These are phyloP conservation scores for Fusarium phyllophilum DNA, from an alignment of 2,329 filamentous ascomycete species.

Conservation along the genomic window DNA sequence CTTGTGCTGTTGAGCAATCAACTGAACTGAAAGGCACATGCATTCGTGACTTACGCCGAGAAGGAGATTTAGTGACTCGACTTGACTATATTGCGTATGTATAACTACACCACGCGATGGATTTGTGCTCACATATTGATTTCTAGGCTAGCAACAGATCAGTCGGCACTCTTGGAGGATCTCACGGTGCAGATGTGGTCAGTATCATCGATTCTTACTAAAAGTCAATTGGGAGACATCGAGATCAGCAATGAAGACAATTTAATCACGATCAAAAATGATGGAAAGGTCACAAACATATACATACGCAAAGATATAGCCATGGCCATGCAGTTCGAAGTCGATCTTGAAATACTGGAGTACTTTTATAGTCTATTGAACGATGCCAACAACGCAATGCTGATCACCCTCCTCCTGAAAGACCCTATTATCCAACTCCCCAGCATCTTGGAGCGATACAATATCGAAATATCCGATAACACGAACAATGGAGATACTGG, in stretches of 20 bases:
- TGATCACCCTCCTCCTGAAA: neutral
- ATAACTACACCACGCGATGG: rapidly evolving
- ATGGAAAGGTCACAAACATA: neutral
- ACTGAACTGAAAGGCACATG: neutral
- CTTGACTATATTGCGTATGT: neutral
- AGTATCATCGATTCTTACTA: neutral
- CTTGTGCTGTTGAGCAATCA: neutral
- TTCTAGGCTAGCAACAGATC: neutral
- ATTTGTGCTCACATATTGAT: neutral
- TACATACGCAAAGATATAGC: neutral
- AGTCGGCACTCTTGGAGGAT: neutral
- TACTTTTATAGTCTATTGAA: neutral
- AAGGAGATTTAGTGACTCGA: neutral
- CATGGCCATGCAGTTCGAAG: neutral
- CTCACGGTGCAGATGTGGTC: neutral
- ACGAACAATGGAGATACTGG: neutral
- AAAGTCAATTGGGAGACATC: neutral
- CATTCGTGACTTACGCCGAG: neutral
- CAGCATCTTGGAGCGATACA: rapidly evolving
- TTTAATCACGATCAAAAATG: neutral
- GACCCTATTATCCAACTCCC: neutral
- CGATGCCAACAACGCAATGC: neutral
- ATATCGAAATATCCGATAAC: neutral
- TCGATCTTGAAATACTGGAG: neutral
- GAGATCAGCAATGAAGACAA: neutral